phyloP scores from a whole-genome alignment of 495 filamentous ascomycete genomes.

The Acidiella bohemica region DNA sequence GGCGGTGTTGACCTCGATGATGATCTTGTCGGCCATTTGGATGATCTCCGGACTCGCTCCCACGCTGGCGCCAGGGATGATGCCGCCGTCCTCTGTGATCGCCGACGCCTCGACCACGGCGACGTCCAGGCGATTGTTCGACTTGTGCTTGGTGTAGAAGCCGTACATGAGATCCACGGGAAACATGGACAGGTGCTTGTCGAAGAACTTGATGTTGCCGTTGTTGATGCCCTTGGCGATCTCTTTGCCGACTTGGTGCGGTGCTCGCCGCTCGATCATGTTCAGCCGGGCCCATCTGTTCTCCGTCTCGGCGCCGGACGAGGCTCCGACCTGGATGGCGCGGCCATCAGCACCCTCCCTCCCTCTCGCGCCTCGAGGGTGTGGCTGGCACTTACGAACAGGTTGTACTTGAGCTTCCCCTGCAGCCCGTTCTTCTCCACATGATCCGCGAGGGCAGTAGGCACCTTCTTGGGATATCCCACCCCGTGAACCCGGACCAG shows the following conservation, averaged over 20 bases:
- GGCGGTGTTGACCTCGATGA: conserved; percentile 86
- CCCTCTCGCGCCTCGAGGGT: too few species aligned
- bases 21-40: conserved; percentile 37
- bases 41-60: conserved; percentile 69
- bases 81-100: conserved; percentile 85
- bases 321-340: too few species aligned
- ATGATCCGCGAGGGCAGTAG: conserved; percentile 72
- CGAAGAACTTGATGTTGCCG: conserved; percentile 82
- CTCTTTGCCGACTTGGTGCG: conserved; percentile 84
- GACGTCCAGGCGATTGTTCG: conserved; percentile 61
- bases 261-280: conserved; percentile 77
- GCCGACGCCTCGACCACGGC: conserved; percentile 77
- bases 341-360: too few species aligned
- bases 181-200: conserved; percentile 90
- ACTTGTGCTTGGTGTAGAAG: conserved; percentile 67
- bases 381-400: too few species aligned
- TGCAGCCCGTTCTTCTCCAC: conserved; percentile 81
- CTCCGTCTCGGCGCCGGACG: conserved; percentile 80
- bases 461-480: conserved; percentile 69
- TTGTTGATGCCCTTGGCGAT: conserved; percentile 86
- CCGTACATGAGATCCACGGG: conserved; percentile 73
- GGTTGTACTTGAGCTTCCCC: conserved; percentile 67
- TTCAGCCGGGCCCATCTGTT: conserved; percentile 74
- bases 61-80: conserved; percentile 78
- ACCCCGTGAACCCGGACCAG: conserved; percentile 79